Percentiles rank a stretch among this genome's conserved stretches.
Evolutionary conservation across 2,329 filamentous ascomycete genomes (phyloP).

Genomic region (Lachnellula subtilissima): DNA sequence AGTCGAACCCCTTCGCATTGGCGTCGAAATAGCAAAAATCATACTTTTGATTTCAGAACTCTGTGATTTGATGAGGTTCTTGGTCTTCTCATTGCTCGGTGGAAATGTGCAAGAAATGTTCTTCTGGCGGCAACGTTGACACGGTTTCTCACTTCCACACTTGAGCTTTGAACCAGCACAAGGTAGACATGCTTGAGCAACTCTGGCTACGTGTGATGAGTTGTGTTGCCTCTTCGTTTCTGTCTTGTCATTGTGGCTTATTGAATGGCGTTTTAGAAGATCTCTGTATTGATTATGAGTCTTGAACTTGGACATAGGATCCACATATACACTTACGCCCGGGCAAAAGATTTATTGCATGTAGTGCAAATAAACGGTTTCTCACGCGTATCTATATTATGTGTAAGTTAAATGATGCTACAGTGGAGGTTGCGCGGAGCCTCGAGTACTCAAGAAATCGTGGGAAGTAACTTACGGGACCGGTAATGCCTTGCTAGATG

Average conservation of each 20-base stretch:
- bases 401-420: background rate
- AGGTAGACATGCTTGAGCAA: background rate
- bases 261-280: background rate
- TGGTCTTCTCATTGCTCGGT: background rate
- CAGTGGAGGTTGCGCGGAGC: background rate
- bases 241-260: background rate
- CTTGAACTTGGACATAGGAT: background rate
- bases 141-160: background rate
- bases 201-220: background rate
- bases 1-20: background rate
- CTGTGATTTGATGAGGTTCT: background rate
- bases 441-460: background rate
- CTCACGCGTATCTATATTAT: background rate
- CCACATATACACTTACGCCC: background rate
- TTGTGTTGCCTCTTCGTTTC: background rate
- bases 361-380: background rate
- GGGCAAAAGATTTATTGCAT: background rate
- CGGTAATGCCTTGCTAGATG: background rate
- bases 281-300: background rate
- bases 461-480: background rate
- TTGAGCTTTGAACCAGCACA: background rate
- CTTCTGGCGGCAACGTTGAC: background rate
- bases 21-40: background rate
- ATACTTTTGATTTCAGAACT: background rate
- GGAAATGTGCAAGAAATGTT: background rate